phyloP scores from a whole-genome alignment of 768 basidiomycete genomes.

The Phlegmacium glaucopus region DNA sequence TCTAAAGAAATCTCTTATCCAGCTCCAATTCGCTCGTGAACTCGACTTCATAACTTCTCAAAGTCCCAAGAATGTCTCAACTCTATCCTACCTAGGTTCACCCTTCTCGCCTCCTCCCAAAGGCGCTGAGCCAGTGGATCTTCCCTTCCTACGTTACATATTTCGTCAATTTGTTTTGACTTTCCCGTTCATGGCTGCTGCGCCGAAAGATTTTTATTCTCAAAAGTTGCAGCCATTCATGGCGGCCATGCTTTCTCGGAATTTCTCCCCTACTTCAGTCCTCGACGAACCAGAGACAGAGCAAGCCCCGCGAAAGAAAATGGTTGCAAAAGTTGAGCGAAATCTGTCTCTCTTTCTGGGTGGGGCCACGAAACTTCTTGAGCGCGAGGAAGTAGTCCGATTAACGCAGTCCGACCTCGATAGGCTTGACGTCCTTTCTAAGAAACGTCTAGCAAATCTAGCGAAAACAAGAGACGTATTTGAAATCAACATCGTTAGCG shows the following conservation, averaged over 20 bases:
- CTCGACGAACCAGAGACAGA: conserved; percentile 54
- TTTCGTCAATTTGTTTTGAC: conserved; percentile 92
- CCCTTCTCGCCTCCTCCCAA: conserved; percentile 78
- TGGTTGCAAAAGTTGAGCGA: conserved; percentile 79
- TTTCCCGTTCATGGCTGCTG: conserved; percentile 91
- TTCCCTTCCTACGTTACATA: conserved; percentile 86
- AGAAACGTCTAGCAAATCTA: conserved; percentile 53
- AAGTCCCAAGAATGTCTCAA: conserved; percentile 39
- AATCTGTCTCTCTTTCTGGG: conserved; percentile 80
- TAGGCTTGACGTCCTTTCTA: conserved; percentile 69
- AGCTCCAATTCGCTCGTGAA: conserved; percentile 82
- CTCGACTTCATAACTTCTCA: conserved; percentile 59
- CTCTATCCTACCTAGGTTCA: conserved; percentile 84
- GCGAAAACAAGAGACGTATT: conserved; percentile 55
- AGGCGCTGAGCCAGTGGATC: conserved; percentile 55
- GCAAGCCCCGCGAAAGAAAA: conserved; percentile 58
- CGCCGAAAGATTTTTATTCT: conserved; percentile 89
- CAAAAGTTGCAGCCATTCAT: conserved; percentile 95
- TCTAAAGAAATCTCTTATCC: conserved; percentile 93
- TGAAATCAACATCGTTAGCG: conserved; percentile 88
- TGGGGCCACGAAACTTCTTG: conserved; percentile 77
- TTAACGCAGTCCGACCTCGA: conserved; percentile 83
- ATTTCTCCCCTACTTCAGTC: conserved; percentile 59
- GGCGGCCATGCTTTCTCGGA: conserved; percentile 75
- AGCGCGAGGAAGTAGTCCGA: conserved; percentile 87